These are phyloP conservation scores for Thielaviopsis euricoi DNA, from an alignment of 2,329 filamentous ascomycete genomes.

Conservation along the genomic window DNA sequence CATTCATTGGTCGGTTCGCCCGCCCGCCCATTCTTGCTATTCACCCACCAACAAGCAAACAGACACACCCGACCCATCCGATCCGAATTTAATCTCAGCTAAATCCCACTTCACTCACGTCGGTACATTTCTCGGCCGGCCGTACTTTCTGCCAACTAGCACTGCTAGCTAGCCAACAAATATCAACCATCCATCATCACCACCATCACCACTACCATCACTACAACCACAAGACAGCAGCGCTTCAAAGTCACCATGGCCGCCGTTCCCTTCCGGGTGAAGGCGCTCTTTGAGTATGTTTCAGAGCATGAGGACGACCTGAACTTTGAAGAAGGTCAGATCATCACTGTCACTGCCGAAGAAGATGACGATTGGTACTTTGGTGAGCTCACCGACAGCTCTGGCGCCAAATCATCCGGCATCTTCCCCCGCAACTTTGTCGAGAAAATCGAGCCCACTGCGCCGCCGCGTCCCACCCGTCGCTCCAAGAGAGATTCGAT, in stretches of 20 bases:
- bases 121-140: not conserved
- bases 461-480: constrained; percentile 71
- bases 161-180: too few relatives aligned
- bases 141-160: not conserved
- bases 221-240: not conserved
- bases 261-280: constrained; percentile 64
- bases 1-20: not conserved
- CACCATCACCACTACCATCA: too few relatives aligned
- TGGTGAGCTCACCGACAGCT: constrained; percentile 68
- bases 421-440: constrained; percentile 96
- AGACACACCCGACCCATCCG: not conserved
- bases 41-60: too few relatives aligned
- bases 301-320: constrained; percentile 93
- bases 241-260: constrained; percentile 10
- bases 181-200: not conserved
- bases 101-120: not conserved
- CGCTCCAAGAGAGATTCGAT: constrained; percentile 49
- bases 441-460: constrained; percentile 82
- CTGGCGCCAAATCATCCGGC: constrained; percentile 60
- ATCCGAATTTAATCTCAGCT: not conserved
- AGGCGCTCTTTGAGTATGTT: constrained; percentile 85
- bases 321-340: constrained; percentile 65
- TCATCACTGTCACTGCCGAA: constrained; percentile 84
- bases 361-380: constrained; percentile 91
- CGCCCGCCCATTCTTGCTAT: too few relatives aligned